Evolutionary conservation across 2,329 filamentous ascomycete species (phyloP), one percentile per base, ranked within the genome.

Genomic region (Orbilia oligospora): DNA sequence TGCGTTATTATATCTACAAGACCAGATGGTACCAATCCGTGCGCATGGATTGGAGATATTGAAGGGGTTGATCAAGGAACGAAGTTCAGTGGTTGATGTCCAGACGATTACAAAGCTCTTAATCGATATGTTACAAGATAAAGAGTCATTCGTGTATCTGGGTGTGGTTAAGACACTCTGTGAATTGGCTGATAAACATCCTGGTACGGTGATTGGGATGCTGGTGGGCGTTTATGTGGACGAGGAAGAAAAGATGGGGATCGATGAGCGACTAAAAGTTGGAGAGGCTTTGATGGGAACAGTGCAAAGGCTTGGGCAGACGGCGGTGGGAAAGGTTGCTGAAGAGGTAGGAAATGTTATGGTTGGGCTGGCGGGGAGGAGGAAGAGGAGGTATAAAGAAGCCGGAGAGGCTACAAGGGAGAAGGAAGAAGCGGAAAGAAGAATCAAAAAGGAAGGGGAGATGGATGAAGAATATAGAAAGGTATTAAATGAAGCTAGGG

Each of bases 131-230:
- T 85, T 93, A 0, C 87, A 88, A 76, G 90, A 92, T 61, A 85
- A 87, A 5, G 92, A 93, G 71, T 91, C 92, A 71, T 94, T 91
- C 82, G 90, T 93, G 77, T 91, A 92, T 81, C 85, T 91, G 1
- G 87, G 89, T n/a, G 88, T 90, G 16, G 89, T 93, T 78, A 89
- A 89, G 79, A 87, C 91, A 0, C 89, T 92, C 75, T 88, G 88
- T 0, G 87, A 89, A 24, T 84, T 94, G 10, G 88, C 90, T 0
- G 84, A 87, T 79, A 87, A 86, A 71, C 91, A 92, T 64, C 90
- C 91, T 0, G 88, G 87, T 49, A 88, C 90, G 0, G 90, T 90
- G 0, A 85, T 88, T 2, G 87, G 86, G 22, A 90, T 92, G 81
- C 84, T 93, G 0, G 84, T 91, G 0, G 90, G 92, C 24, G 87